Evolutionary conservation across 2,329 filamentous ascomycete species (phyloP).

Genomic region (Stagonosporopsis rhizophila): DNA sequence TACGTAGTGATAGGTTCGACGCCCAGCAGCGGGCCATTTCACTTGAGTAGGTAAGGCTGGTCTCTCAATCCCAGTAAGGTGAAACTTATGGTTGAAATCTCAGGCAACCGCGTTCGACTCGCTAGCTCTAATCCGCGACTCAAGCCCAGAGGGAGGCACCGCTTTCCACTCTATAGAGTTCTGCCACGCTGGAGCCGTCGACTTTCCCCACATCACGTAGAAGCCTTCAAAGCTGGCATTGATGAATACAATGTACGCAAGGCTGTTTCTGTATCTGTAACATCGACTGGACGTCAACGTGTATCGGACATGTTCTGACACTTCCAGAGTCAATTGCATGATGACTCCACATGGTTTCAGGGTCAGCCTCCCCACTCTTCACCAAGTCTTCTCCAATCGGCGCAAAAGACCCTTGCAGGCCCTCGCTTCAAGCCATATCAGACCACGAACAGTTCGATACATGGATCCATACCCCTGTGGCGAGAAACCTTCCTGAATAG

Average conservation of each 20-base stretch:
- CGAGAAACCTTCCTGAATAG: not conserved
- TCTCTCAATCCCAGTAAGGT: not conserved
- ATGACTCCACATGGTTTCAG: constrained; percentile 1
- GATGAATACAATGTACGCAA: not conserved
- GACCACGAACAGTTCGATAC: constrained; percentile 9
- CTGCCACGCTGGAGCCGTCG: not conserved
- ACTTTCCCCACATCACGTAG: not conserved
- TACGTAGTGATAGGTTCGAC: not conserved
- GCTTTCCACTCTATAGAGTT: not conserved
- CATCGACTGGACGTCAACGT: not conserved
- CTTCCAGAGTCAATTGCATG: not conserved
- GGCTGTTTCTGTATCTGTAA: not conserved
- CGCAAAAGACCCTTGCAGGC: constrained; percentile 13
- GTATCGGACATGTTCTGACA: not conserved
- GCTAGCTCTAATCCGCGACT: constrained; percentile 8
- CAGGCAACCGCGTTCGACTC: constrained; percentile 1
- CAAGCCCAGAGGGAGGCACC: not conserved
- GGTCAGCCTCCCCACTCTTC: constrained; percentile 7
- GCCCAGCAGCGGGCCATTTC: not conserved
- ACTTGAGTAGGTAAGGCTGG: not conserved
- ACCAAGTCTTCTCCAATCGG: constrained; percentile 11
- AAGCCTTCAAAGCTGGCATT: not conserved
- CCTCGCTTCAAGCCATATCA: constrained; percentile 22
- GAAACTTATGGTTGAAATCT: not conserved
- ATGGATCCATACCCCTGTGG: constrained; percentile 11